phyloP scores from a whole-genome alignment of 176 grass and related monocot genomes.

The maize (Zea mays) region Zm-B73-REFERENCE-NAM-5.0 NC_050096.1:284781001-284781500 shows the following conservation, averaged over 20 bases:
- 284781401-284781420: conserved; percentile 33
- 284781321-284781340: conserved; percentile 68
- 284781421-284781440: conserved; percentile 45
- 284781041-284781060: conserved; percentile 59
- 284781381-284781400: conserved; percentile 39
- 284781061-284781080: conserved; percentile 38
- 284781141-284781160: not conserved
- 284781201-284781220: conserved; percentile 48
- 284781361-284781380: conserved; percentile 59
- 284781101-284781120: conserved; percentile 42
- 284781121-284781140: conserved; percentile 65
- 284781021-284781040: conserved; percentile 61
- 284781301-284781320: conserved; percentile 48
- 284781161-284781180: conserved; percentile 44
- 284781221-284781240: conserved; percentile 55
- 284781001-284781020: conserved; percentile 50
- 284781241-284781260: conserved; percentile 43
- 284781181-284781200: not conserved
- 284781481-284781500: conserved; percentile 41
- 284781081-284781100: conserved; percentile 63
- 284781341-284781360: conserved; percentile 60
- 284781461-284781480: conserved; percentile 29
- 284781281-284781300: conserved; percentile 62
- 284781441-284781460: conserved; percentile 41
- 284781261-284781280: conserved; percentile 60